Evolutionary conservation across 345 rosid species (phyloP), one percentile per base, ranked within the genome.

Genomic region (Lumnitzera racemosa): DNA sequence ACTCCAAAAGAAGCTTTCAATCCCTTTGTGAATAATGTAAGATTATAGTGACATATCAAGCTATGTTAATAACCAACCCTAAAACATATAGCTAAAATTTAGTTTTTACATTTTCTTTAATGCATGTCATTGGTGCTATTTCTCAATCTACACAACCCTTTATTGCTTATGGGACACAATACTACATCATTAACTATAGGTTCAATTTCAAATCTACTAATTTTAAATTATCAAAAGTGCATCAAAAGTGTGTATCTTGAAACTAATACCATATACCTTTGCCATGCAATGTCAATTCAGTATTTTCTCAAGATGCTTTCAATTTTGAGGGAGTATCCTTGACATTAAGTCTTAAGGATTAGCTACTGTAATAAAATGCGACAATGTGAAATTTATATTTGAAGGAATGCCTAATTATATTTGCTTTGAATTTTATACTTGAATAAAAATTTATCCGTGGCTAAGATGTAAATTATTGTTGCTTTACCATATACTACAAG

Each of bases 241-340:
- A 47, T 53, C 60, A 59, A 65, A 4, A 49, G 59, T 17, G 17
- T 55, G 58, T 67, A 61, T 54, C 55, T n/a, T 61, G 47, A 64
- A 13, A 15, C 29, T 25, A 9, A 36, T 3, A 36, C 43, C 3
- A 36, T 36, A 9, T 3, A 3, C 10, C 43, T 3, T 36, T 36
- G 10, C 8, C 3, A 36, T 65, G 59, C 87, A 90, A 96, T 57
- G 79, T 86, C 20, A 54, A 68, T 46, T 77, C 72, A 49, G 55
- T 78, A 72, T 95, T 95, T 76, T 97, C 99, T 75, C 88, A 78
- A 73, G 88, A 90, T 76, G 80, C 84, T 67, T 83, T 95, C 55
- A 84, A 88, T 83, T 95, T 95, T 67, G 95, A 87, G 61, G 95
- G 90, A 24, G 85, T 92, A 65, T 83, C 97, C 61, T 69, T 95